phyloP scores from a whole-genome alignment of 73 alveolate genomes.

The Paramecium octaurelia region DNA sequence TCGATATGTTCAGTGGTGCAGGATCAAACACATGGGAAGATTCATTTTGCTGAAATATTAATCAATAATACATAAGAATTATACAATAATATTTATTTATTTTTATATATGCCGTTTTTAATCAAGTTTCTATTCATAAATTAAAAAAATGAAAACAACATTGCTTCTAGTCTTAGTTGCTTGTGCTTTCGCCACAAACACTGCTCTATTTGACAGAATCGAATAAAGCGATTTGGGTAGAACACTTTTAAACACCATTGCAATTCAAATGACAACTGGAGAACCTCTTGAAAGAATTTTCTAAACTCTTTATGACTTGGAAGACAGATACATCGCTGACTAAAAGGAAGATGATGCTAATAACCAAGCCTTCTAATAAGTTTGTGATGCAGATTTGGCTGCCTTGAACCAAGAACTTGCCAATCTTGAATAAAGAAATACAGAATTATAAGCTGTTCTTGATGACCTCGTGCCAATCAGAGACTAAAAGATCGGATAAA shows the following conservation, averaged over 20 bases:
- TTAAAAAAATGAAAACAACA: not conserved
- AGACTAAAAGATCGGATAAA: slow-evolving; percentile 30
- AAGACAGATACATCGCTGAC: slow-evolving; percentile 49
- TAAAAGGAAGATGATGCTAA: slow-evolving; percentile 50
- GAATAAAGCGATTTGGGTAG: not conserved
- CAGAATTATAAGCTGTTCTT: slow-evolving; percentile 45
- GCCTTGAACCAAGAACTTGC: slow-evolving; percentile 36
- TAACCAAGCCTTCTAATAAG: slow-evolving; percentile 30
- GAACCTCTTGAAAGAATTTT: slow-evolving; percentile 43
- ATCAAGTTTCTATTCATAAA: not conserved
- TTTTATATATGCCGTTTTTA: not conserved
- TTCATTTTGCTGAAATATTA: slow-evolving; percentile 6
- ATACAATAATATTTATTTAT: not conserved
- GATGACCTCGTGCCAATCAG: slow-evolving; percentile 17
- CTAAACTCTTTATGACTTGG: slow-evolving; percentile 53
- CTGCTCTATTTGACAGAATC: slow-evolving; percentile 25
- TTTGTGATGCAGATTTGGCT: slow-evolving; percentile 48
- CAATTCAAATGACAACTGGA: slow-evolving; percentile 30
- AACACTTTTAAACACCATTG: slow-evolving; percentile 35
- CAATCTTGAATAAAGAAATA: slow-evolving; percentile 40
- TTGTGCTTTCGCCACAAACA: slow-evolving; percentile 17
- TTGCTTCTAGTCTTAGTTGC: slow-evolving; percentile 16
- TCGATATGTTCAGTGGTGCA: slow-evolving; percentile 60
- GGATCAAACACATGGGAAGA: slow-evolving; percentile 67
- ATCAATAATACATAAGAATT: not conserved